Percentiles rank a stretch among this genome's conserved stretches.
Conservation (phyloP, 1,139 yeast genomes). For the Saccharomycopsis phalli region DNA sequence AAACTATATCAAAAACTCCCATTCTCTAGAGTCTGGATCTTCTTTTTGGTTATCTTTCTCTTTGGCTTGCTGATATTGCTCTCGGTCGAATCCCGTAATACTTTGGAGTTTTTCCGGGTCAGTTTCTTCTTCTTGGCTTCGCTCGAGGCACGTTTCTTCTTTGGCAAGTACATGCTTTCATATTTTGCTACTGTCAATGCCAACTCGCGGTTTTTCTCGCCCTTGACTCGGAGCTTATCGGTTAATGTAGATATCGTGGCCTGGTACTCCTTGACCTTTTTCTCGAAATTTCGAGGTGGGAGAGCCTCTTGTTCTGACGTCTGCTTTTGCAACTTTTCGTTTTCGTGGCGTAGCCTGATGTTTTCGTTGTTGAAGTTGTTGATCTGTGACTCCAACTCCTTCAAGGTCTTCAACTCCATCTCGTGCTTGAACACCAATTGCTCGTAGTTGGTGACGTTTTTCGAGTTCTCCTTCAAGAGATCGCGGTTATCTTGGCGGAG, state of each 20-base stretch:
- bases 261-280: slow-evolving; percentile 8
- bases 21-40: background rate
- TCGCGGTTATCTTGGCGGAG: slow-evolving; percentile 14
- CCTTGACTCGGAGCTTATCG: slow-evolving; percentile 10
- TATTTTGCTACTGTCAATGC: slow-evolving; percentile 2
- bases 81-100: background rate
- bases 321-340: slow-evolving; percentile 9
- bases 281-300: background rate
- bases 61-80: slow-evolving; percentile 1
- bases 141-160: background rate
- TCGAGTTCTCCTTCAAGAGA: slow-evolving; percentile 13
- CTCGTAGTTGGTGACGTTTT: slow-evolving; percentile 11
- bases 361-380: slow-evolving; percentile 17
- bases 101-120: background rate
- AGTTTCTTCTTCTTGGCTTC: background rate
- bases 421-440: slow-evolving; percentile 10
- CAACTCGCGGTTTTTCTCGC: slow-evolving; percentile 9
- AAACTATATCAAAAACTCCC: background rate
- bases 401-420: slow-evolving; percentile 3
- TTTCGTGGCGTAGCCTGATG: slow-evolving; percentile 12
- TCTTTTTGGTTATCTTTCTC: background rate
- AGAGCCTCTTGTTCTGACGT: background rate
- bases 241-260: slow-evolving; percentile 3
- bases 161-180: slow-evolving; percentile 1
- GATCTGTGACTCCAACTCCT: slow-evolving; percentile 14